phyloP scores from a whole-genome alignment of 2,329 filamentous ascomycete genomes.

The Pseudogymnoascus destructans region DNA sequence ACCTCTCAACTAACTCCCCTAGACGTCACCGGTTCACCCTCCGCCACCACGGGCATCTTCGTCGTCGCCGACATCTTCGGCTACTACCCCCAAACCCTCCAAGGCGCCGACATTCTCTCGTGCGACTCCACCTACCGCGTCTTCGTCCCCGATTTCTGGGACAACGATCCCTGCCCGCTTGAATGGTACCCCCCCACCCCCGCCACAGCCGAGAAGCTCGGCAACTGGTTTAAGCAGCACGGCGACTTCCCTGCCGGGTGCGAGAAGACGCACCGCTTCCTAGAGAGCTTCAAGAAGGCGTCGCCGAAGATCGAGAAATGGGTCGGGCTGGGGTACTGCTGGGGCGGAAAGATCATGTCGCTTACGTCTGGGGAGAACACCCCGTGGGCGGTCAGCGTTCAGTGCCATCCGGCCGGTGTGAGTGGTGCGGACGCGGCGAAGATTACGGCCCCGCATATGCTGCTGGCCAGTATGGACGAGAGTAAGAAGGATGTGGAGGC shows the following conservation, averaged over 20 bases:
- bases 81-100: constrained; percentile 56
- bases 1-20: neutral
- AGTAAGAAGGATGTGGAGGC: constrained; percentile 31
- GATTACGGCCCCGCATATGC: constrained; percentile 35
- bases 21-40: constrained; percentile 35
- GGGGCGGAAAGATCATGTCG: constrained; percentile 25
- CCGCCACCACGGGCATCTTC: constrained; percentile 45
- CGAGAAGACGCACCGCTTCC: constrained; percentile 40
- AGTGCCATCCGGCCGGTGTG: constrained; percentile 20
- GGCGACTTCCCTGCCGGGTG: constrained; percentile 26
- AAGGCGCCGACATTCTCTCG: constrained; percentile 55
- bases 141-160: constrained; percentile 87
- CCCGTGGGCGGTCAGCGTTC: constrained; percentile 18
- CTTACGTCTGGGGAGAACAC: constrained; percentile 15
- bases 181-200: constrained; percentile 47
- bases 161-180: constrained; percentile 42
- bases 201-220: constrained; percentile 48
- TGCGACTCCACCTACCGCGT: constrained; percentile 54
- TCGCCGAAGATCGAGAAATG: constrained; percentile 40
- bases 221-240: constrained; percentile 38
- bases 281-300: constrained; percentile 38
- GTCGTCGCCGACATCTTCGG: constrained; percentile 53
- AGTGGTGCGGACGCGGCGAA: constrained; percentile 30
- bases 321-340: constrained; percentile 25
- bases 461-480: constrained; percentile 39